Percentiles rank a stretch among this genome's conserved stretches.
Evolutionary conservation across 129 eudicot species (phyloP).

Genomic region (Rutidosis leptorrhynchoides): DNA sequence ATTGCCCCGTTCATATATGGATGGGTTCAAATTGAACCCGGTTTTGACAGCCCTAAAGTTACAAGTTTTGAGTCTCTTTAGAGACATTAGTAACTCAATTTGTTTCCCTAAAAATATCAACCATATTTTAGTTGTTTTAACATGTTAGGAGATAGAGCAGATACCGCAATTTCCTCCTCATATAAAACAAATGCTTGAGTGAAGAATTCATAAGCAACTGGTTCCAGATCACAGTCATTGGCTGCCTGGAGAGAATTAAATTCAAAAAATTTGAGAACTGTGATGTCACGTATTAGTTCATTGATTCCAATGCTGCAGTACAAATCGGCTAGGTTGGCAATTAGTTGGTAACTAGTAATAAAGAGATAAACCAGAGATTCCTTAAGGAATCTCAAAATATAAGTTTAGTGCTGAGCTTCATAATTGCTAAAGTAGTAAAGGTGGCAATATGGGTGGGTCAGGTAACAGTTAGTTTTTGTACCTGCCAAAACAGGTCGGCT

Average conservation of each 20-base stretch:
- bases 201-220: conserved; percentile 93
- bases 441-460: conserved; percentile 6
- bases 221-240: conserved; percentile 91
- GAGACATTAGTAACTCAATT: not conserved
- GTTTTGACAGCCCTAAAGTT: conserved; percentile 7
- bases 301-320: not conserved
- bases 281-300: not conserved
- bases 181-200: conserved; percentile 93
- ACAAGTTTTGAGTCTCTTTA: not conserved
- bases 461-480: not conserved
- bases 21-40: not conserved
- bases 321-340: not conserved
- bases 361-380: not conserved
- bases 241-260: conserved; percentile 64
- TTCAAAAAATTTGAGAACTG: not conserved
- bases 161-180: conserved; percentile 97
- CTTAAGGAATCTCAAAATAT: conserved; percentile 13
- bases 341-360: conserved; percentile 2
- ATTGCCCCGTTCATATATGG: not conserved
- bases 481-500: not conserved
- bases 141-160: conserved; percentile 13
- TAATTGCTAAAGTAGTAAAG: not conserved
- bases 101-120: not conserved
- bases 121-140: not conserved
- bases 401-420: not conserved